Evolutionary conservation across 495 filamentous ascomycete species (phyloP).

Genomic region (Hypoxylon perforatum): DNA sequence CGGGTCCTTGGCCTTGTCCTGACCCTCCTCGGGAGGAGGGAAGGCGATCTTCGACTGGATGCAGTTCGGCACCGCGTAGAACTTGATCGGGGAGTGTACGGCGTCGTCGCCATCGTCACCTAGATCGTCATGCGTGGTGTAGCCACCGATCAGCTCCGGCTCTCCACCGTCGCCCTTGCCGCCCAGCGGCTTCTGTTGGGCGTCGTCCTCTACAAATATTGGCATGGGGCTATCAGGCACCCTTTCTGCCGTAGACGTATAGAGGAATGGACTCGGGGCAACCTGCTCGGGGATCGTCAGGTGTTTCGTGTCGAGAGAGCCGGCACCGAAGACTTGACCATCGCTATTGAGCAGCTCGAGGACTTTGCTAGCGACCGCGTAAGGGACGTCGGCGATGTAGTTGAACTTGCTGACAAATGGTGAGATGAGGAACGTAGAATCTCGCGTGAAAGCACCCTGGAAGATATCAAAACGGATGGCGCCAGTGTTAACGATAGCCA

Average conservation of each 20-base stretch:
- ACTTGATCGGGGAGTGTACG: slow-evolving; percentile 76
- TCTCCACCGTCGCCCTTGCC: slow-evolving; percentile 26
- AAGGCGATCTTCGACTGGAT: slow-evolving; percentile 74
- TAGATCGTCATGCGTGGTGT: slow-evolving; percentile 88
- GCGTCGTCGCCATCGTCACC: slow-evolving; percentile 94
- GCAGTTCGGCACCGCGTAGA: slow-evolving; percentile 84
- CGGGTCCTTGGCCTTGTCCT: slow-evolving; percentile 57
- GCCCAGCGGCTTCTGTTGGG: slow-evolving; percentile 45
- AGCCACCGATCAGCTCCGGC: slow-evolving; percentile 73
- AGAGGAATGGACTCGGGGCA: slow-evolving; percentile 29
- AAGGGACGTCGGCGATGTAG: slow-evolving; percentile 84
- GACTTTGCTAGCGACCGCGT: slow-evolving; percentile 74
- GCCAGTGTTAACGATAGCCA: slow-evolving; percentile 88
- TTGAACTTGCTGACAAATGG: slow-evolving; percentile 86
- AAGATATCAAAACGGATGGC: slow-evolving; percentile 96
- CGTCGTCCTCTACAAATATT: slow-evolving; percentile 7
- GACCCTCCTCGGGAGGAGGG: slow-evolving; percentile 39
- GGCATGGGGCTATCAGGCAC: slow-evolving; percentile 4
- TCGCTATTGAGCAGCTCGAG: slow-evolving; percentile 79
- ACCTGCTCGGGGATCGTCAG: slow-evolving; percentile 56
- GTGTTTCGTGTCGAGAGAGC: slow-evolving; percentile 45
- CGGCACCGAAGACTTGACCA: slow-evolving; percentile 62
- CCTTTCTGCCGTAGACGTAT: background rate
- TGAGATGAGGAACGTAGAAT: slow-evolving; percentile 84
- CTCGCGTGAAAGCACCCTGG: slow-evolving; percentile 86